Evolutionary conservation across 2,329 filamentous ascomycete genomes (phyloP), one percentile per base, ranked within the genome.

Genomic region (Graphiopsis chlorocephala): DNA sequence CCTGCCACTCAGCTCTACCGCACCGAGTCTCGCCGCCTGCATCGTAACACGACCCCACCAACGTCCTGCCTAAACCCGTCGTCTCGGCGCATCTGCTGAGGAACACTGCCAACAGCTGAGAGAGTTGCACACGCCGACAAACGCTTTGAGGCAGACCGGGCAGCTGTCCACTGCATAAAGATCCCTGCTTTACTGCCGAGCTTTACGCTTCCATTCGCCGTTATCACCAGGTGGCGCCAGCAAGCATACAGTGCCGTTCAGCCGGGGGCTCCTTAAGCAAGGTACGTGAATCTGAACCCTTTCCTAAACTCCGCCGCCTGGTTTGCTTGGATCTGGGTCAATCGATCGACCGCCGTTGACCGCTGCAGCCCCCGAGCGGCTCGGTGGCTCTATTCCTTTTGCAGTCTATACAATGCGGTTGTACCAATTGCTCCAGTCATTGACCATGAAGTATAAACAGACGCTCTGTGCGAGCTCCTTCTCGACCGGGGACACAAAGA

Each of bases 1-100:
- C 61, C 64, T 48, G 38, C 64, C 64, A 63, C 56, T 64, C 55
- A 66, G 56, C 61, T 57, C 35, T 33, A 42, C 45, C 28, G 35
- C 23, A 53, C 52, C 59, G 61, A 66, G 55, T 66, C 45, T 63
- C 59, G 29, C 59, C 59, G 59, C 48, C 48, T 26, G 28, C 33
- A 45, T 42, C 25, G 33, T 55, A n/a, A 11, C 48, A 62, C 60
- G 17, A n/a, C 48, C 35, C 31, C 23, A 45, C 48, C 10, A 8
- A 55, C 29, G 28, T n/a, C 60, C 60, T 62, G 60, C 11, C 48
- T 47, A 17, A 55, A 62, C 33, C 60, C 48, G 47, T 35, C 26
- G 23, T 50, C 28, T 38, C 45, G 48, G 60, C 48, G 35, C 60
- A 55, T 42, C 47, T 62, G 48, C 47, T 62, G 48, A 20, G 31